Conservation (phyloP, 257 asterid species). For the Salvia rosmarinus region DNA sequence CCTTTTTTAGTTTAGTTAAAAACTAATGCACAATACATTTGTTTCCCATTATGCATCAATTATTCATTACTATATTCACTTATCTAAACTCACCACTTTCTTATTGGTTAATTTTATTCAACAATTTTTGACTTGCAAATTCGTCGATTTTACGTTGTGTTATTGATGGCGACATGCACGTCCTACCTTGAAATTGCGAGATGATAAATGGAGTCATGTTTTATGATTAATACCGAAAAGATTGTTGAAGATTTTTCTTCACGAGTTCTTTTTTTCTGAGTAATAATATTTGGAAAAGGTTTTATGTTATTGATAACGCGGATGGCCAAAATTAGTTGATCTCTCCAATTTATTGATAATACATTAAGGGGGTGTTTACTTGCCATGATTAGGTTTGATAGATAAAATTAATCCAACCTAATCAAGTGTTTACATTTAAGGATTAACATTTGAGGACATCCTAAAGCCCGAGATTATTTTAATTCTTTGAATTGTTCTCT, state of each 20-base stretch:
- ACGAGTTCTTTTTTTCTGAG: neutral
- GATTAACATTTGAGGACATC: too few species aligned
- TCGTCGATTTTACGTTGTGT: neutral
- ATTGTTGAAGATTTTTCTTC: neutral
- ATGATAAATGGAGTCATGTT: neutral
- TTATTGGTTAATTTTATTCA: neutral
- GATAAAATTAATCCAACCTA: too few species aligned
- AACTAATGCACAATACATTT: too few species aligned
- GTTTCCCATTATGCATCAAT: neutral
- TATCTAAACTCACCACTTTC: neutral
- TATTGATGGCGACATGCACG: neutral
- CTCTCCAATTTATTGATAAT: neutral
- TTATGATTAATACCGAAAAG: neutral
- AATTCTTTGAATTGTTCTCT: too few species aligned
- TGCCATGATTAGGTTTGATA: too few species aligned
- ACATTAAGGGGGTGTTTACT: too few species aligned
- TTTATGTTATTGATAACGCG: neutral
- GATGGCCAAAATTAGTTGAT: neutral
- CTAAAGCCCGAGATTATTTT: too few species aligned
- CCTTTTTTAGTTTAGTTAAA: too few species aligned
- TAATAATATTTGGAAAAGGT: too few species aligned
- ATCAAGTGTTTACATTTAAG: too few species aligned
- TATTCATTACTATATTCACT: too few species aligned
- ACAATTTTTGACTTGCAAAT: neutral
- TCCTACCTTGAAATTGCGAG: neutral